Conservation (phyloP, 495 filamentous ascomycete genomes). For the Hypoxylon lenormandii region DNA sequence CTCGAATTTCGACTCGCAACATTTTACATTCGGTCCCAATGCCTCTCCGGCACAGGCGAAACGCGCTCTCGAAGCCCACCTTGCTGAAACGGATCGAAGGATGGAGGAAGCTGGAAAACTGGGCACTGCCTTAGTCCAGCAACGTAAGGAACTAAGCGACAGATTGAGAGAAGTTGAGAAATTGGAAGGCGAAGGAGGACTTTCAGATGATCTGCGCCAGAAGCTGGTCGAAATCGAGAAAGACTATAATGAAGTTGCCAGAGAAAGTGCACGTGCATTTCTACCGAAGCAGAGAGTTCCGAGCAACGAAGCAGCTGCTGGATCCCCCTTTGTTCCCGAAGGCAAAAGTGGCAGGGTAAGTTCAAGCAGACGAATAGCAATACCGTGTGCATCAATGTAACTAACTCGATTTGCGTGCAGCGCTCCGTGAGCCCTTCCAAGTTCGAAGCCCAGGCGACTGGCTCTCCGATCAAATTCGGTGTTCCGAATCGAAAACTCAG, state of each 20-base stretch:
- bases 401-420: slow-evolving; percentile 57
- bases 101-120: slow-evolving; percentile 90
- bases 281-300: slow-evolving; percentile 83
- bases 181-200: slow-evolving; percentile 80
- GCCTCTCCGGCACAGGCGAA: slow-evolving; percentile 87
- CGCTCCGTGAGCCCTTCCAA: slow-evolving; percentile 79
- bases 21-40: slow-evolving; percentile 79
- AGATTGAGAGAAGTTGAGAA: slow-evolving; percentile 85
- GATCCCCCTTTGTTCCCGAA: slow-evolving; percentile 72
- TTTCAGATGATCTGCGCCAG: slow-evolving; percentile 83
- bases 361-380: not conserved
- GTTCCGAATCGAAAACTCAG: slow-evolving; percentile 85
- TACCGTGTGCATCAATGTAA: not conserved
- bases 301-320: slow-evolving; percentile 70
- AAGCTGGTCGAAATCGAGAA: slow-evolving; percentile 87
- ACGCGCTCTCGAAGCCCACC: slow-evolving; percentile 87
- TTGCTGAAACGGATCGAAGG: slow-evolving; percentile 88
- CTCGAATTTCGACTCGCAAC: slow-evolving; percentile 79
- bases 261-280: slow-evolving; percentile 88
- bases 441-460: slow-evolving; percentile 84
- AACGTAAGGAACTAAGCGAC: slow-evolving; percentile 82
- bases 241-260: slow-evolving; percentile 94
- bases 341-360: slow-evolving; percentile 66
- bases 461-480: slow-evolving; percentile 88
- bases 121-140: slow-evolving; percentile 84